Evolutionary conservation across 2,329 filamentous ascomycete species (phyloP).

Genomic region (Nemania sp.): DNA sequence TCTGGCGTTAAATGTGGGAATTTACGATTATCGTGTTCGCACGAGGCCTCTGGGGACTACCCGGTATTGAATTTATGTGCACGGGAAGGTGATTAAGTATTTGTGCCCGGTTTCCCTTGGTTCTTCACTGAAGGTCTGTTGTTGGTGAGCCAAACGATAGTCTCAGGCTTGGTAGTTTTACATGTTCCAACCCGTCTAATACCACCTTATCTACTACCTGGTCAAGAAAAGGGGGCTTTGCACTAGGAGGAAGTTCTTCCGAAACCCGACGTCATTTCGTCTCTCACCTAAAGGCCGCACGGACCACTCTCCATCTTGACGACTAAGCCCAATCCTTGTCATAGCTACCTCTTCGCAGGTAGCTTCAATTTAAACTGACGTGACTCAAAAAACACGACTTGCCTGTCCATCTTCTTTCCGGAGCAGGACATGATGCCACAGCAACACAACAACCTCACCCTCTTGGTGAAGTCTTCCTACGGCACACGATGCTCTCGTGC

Average conservation of each 20-base stretch:
- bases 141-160: no score
- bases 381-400: slow-evolving; percentile 21
- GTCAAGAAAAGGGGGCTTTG: slow-evolving; percentile 7
- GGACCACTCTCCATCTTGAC: neutral
- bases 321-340: slow-evolving; percentile 8
- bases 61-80: no score
- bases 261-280: slow-evolving; percentile 15
- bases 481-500: slow-evolving; percentile 32
- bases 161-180: no score
- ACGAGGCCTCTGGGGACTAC: no score
- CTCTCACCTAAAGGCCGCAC: slow-evolving; percentile 2
- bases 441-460: slow-evolving; percentile 25
- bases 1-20: slow-evolving; percentile 31
- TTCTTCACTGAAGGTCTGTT: no score
- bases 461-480: slow-evolving; percentile 25
- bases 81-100: no score
- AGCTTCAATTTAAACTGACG: slow-evolving; percentile 24
- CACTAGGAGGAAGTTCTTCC: slow-evolving; percentile 15
- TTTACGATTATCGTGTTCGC: slow-evolving; percentile 6
- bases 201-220: no score
- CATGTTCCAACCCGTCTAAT: no score
- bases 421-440: slow-evolving; percentile 32
- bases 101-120: no score
- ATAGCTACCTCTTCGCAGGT: no score
- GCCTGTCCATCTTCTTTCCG: slow-evolving; percentile 23